A percentile compares a stretch with the other conserved stretches of the same genome.
Conservation (phyloP, 345 rosid genomes). For the Mercurialis annua region DNA sequence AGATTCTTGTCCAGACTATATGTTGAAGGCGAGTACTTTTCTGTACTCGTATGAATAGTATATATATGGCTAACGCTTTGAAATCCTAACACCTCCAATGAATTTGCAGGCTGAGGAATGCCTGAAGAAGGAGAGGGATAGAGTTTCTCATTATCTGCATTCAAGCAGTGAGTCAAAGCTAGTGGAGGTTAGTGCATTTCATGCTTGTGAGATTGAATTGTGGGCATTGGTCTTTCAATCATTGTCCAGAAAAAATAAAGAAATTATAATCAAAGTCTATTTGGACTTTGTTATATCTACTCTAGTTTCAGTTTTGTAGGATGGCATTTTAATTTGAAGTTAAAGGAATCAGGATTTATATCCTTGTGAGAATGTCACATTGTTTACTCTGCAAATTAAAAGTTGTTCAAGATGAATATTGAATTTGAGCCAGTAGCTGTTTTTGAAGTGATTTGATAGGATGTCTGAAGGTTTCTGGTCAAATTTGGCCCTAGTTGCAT, state of each 20-base stretch:
- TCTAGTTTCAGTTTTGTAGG: background rate
- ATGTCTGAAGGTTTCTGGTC: too few relatives aligned
- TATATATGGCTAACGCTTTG: background rate
- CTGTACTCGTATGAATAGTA: background rate
- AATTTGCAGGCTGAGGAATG: conserved; percentile 84
- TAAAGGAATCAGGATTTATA: background rate
- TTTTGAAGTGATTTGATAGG: background rate
- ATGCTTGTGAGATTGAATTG: background rate
- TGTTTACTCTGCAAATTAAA: background rate
- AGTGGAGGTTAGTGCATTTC: conserved; percentile 67
- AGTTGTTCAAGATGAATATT: too few relatives aligned
- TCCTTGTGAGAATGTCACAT: background rate
- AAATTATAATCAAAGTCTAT: too few relatives aligned
- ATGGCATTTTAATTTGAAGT: background rate
- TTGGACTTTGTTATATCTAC: background rate
- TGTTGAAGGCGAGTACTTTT: conserved; percentile 58
- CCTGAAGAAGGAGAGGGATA: conserved; percentile 81
- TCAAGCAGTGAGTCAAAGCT: conserved; percentile 84
- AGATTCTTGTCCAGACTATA: conserved; percentile 79
- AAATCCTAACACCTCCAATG: background rate
- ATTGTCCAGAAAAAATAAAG: too few relatives aligned
- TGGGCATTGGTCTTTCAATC: background rate
- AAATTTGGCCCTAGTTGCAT: background rate
- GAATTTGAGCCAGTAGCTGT: background rate
- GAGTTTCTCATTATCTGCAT: conserved; percentile 85